These are phyloP conservation scores for Mycena sanguinolenta DNA, from an alignment of 768 basidiomycete species.

Conservation along the genomic window DNA sequence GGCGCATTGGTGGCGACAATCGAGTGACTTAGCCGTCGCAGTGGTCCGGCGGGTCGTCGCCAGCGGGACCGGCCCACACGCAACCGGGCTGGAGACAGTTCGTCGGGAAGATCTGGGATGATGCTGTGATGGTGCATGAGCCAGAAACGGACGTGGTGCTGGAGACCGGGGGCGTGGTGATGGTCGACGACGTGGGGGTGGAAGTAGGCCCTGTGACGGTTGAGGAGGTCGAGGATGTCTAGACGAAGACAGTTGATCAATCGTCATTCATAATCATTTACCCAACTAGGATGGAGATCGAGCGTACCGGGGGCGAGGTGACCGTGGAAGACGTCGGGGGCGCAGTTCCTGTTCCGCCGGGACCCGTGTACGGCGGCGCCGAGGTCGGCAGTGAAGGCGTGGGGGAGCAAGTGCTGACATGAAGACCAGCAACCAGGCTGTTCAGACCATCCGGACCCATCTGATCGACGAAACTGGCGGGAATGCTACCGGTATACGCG, in stretches of 20 bases:
- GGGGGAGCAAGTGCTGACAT: slow-evolving; percentile 26
- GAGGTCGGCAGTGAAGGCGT: slow-evolving; percentile 34
- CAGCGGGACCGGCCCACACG: slow-evolving; percentile 30
- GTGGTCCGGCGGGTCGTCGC: slow-evolving; percentile 4
- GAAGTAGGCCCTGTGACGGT: slow-evolving; percentile 7
- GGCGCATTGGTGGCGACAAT: too few relatives aligned
- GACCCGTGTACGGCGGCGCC: slow-evolving; percentile 31
- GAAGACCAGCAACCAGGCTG: slow-evolving; percentile 25
- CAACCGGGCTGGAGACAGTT: slow-evolving; percentile 28
- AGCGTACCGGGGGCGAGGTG: slow-evolving; percentile 21
- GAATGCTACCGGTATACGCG: slow-evolving; percentile 34
- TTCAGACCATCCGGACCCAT: slow-evolving; percentile 26
- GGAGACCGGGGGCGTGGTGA: not conserved
- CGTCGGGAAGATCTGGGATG: slow-evolving; percentile 30
- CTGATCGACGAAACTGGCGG: slow-evolving; percentile 21
- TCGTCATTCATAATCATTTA: not conserved
- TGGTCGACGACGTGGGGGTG: not conserved
- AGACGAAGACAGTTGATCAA: not conserved
- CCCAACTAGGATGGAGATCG: not conserved
- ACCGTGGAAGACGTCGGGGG: slow-evolving; percentile 15
- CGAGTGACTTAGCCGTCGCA: not conserved
- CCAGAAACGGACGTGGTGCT: not conserved
- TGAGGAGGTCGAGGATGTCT: slow-evolving; percentile 23
- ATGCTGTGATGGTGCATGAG: slow-evolving; percentile 33
- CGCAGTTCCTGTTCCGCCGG: slow-evolving; percentile 14